phyloP scores from a whole-genome alignment of 2,329 filamentous ascomycete species.

The Alternaria rosae region DNA sequence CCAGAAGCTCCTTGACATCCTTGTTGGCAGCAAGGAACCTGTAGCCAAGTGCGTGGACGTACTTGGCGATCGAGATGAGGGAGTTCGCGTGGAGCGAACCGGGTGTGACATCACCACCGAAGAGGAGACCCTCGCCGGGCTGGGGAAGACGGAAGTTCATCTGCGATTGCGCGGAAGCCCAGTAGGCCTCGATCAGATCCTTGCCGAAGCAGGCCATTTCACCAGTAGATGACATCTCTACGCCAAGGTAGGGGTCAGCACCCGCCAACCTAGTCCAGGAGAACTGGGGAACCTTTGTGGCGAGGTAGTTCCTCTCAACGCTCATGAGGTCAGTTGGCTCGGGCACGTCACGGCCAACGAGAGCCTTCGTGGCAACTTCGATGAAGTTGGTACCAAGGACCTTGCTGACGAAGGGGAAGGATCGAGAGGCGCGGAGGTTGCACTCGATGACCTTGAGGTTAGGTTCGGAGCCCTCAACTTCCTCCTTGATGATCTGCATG shows the following conservation, averaged over 20 bases:
- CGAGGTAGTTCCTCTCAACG: constrained; percentile 86
- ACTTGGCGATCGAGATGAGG: constrained; percentile 83
- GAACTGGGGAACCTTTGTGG: constrained; percentile 98
- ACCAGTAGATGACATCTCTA: constrained; percentile 96
- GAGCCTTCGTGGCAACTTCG: constrained; percentile 90
- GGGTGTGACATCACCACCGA: constrained; percentile 79
- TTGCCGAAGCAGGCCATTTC: constrained; percentile 99
- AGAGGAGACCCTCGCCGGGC: constrained; percentile 91
- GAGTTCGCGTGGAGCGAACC: constrained; percentile 60
- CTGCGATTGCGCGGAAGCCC: constrained; percentile 91
- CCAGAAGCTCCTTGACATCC: constrained; percentile 83
- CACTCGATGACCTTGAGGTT: constrained; percentile 96
- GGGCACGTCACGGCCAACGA: constrained; percentile 84
- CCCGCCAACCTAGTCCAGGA: constrained; percentile 98
- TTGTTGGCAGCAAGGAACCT: constrained; percentile 88
- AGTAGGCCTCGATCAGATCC: constrained; percentile 95
- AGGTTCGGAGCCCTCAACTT: constrained; percentile 76
- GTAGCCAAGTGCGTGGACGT: constrained; percentile 87
- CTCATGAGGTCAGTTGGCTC: constrained; percentile 88
- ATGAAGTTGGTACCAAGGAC: constrained; percentile 97
- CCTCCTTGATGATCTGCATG: constrained; percentile 99
- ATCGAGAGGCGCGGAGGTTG: constrained; percentile 95
- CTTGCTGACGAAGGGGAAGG: constrained; percentile 98
- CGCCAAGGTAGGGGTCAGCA: constrained; percentile 95
- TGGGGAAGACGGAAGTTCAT: constrained; percentile 99